Percentiles rank a stretch among this genome's conserved stretches.
Conservation (phyloP, 2,329 filamentous ascomycete species). For the Neonectria ditissima region DNA sequence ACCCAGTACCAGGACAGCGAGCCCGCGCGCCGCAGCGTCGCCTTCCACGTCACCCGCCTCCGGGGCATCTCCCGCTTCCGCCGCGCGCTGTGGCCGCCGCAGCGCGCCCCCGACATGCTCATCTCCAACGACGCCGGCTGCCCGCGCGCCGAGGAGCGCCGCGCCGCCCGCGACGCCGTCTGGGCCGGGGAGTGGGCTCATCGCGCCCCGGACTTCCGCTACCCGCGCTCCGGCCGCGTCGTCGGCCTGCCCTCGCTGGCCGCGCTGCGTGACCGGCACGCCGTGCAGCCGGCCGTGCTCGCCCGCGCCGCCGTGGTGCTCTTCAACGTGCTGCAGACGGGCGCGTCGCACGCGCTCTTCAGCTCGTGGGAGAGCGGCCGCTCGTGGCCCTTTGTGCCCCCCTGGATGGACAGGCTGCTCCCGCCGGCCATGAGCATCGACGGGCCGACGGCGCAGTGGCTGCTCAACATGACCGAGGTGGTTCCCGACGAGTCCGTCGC, state of each 20-base stretch:
- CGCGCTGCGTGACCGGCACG: slow-evolving; percentile 35
- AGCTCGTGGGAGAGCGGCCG: slow-evolving; percentile 51
- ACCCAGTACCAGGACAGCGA: slow-evolving; percentile 45
- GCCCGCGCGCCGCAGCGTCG: slow-evolving; percentile 44
- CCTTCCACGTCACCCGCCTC: slow-evolving; percentile 47
- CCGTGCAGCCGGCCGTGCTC: slow-evolving; percentile 46
- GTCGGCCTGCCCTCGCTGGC: slow-evolving; percentile 43
- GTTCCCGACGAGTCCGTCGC: slow-evolving; percentile 40
- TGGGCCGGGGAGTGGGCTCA: slow-evolving; percentile 49
- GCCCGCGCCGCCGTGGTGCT: slow-evolving; percentile 49
- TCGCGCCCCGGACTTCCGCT: slow-evolving; percentile 41
- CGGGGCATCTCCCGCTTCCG: slow-evolving; percentile 51
- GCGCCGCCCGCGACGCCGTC: slow-evolving; percentile 36
- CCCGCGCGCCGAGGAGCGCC: slow-evolving; percentile 33
- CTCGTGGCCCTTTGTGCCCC: slow-evolving; percentile 53
- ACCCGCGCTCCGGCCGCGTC: slow-evolving; percentile 48
- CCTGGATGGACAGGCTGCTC: slow-evolving; percentile 50
- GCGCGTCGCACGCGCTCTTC: slow-evolving; percentile 48
- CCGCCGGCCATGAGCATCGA: slow-evolving; percentile 53
- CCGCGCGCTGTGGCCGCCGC: slow-evolving; percentile 49
- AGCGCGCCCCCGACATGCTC: slow-evolving; percentile 50
- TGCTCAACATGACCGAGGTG: slow-evolving; percentile 50
- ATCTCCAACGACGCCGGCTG: slow-evolving; percentile 47
- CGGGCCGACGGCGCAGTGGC: slow-evolving; percentile 52
- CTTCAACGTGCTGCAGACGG: slow-evolving; percentile 51